Evolutionary conservation across 768 basidiomycete genomes (phyloP).

Genomic region (Megacollybia marginata): DNA sequence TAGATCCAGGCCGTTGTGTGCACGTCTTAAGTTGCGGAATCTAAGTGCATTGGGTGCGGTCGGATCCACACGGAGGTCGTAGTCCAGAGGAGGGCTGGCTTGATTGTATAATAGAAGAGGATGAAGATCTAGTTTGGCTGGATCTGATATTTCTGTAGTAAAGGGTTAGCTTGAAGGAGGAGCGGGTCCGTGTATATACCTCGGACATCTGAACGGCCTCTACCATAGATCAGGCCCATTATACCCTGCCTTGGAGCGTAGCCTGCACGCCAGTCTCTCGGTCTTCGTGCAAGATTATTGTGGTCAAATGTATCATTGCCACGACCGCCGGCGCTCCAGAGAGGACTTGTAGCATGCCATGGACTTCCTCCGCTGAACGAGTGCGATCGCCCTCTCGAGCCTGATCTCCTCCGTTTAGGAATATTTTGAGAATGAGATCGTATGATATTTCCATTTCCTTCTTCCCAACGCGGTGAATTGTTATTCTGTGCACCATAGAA

Average conservation of each 20-base stretch:
- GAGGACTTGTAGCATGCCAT: too few species aligned
- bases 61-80: constrained; percentile 43
- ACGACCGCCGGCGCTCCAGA: too few species aligned
- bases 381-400: too few species aligned
- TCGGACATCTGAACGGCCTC: constrained; percentile 22
- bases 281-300: constrained; percentile 28
- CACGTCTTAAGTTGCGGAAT: constrained; percentile 38
- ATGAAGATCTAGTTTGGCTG: constrained; percentile 21
- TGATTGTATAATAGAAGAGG: constrained; percentile 20
- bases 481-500: too few species aligned
- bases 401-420: too few species aligned
- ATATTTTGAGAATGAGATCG: too few species aligned
- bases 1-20: constrained; percentile 41
- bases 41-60: constrained; percentile 21
- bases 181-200: constrained; percentile 16
- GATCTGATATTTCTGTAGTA: constrained; percentile 16
- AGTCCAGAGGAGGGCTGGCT: constrained; percentile 29
- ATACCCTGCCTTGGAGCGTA: constrained; percentile 23
- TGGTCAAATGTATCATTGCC: too few species aligned
- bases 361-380: too few species aligned
- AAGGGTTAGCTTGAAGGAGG: not conserved
- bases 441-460: too few species aligned
- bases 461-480: too few species aligned
- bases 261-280: constrained; percentile 37
- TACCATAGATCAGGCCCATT: constrained; percentile 19